Evolutionary conservation across 1,284 basidiomycete genomes (phyloP), one percentile per base, ranked within the genome.

Genomic region (Cutaneotrichosporon dermatis): DNA sequence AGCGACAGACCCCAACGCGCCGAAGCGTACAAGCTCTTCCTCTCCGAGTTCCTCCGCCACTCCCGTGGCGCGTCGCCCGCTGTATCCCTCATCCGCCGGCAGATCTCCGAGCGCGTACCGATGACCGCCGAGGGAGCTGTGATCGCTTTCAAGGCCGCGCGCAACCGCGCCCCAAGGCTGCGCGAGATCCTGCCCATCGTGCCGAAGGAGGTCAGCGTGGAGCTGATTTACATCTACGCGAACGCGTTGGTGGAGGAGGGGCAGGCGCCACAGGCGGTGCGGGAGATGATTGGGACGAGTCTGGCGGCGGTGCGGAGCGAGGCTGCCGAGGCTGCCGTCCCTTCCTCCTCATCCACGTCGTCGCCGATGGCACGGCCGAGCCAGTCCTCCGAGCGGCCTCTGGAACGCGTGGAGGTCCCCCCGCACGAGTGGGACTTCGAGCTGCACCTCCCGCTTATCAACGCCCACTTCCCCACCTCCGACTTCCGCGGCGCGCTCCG

Each of bases 101-200:
- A 61, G 10, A 34, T 62, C 11, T 39, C 55, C 0, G 68, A 69
- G 43, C 44, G 53, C 10, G 54, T 66, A 0, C 64, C 68, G 0
- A 52, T 59, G 11, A 48, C 54, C 5, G 37, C 37, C 7, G 15
- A 39, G 0, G 37, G 50, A 1, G 50, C 39, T 2, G 16, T 51
- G 10, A 41, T 16, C 1, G 50, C 50, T 7, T 40, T 51, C 37
- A 51, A 51, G 25, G 50, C 50, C 1, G 39, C 39, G 39, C 39
- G 50, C 1, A 33, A 42, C 11, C 33, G 6, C 4, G 11, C n/a
- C n/a, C 37, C 39, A 2, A 4, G 15, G 5, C 2, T 51, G 10
- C 37, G 37, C 15, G 50, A 51, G 10, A 11, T 51, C 7, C 37
- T 51, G 16, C 50, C 50, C 3, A 51, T 51, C 50, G 4, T 51